These are phyloP conservation scores for Simmondsia chinensis DNA, from an alignment of 148 eudicot genomes.

Conservation along the genomic window DNA sequence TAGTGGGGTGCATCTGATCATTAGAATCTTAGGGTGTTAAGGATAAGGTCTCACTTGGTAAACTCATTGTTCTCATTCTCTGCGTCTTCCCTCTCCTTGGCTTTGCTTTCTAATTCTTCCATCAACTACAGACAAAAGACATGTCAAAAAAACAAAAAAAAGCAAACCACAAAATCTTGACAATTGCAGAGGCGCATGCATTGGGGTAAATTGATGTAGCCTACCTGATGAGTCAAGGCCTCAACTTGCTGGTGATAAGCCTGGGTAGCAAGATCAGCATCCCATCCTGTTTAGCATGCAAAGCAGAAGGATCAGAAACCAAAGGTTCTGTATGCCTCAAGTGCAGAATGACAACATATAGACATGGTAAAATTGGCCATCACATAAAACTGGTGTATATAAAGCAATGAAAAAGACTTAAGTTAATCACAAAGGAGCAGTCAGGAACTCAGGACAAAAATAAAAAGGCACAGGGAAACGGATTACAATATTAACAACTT, in stretches of 20 bases:
- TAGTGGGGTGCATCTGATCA: not conserved
- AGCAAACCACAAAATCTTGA: not conserved
- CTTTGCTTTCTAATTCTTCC: constrained; percentile 84
- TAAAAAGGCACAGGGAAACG: too few species aligned
- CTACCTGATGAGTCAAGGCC: constrained; percentile 89
- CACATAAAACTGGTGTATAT: not conserved
- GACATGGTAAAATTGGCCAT: not conserved
- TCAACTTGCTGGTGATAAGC: constrained; percentile 90
- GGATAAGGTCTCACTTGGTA: constrained; percentile 30
- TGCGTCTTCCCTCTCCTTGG: constrained; percentile 56
- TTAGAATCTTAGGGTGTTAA: not conserved
- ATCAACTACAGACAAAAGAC: constrained; percentile 45
- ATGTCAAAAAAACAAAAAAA: too few species aligned
- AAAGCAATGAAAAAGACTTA: too few species aligned
- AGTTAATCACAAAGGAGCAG: too few species aligned
- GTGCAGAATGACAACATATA: too few species aligned
- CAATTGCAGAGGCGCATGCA: too few species aligned
- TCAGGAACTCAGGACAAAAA: too few species aligned
- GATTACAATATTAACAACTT: too few species aligned
- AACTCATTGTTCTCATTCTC: constrained; percentile 37
- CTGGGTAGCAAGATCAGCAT: constrained; percentile 93
- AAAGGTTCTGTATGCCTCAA: not conserved
- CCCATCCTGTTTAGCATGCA: constrained; percentile 60
- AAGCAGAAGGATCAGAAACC: constrained; percentile 1
- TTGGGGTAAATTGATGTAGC: too few species aligned